A percentile compares a stretch with the other conserved stretches of the same genome.
phyloP scores from a whole-genome alignment of 179 eudicot genomes.

The Beta macrorhiza region DNA sequence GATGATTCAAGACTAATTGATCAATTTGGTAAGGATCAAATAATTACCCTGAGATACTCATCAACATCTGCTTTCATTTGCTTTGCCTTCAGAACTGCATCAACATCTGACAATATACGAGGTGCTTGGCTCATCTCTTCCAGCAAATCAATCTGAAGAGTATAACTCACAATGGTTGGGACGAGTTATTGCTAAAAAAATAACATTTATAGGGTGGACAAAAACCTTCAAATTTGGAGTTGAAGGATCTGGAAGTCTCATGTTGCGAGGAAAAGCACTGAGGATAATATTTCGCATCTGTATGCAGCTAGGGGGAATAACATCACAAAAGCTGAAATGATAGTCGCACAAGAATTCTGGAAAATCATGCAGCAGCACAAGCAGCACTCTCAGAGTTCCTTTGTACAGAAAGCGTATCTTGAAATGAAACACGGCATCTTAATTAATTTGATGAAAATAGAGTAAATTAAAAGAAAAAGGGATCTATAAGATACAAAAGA shows the following conservation, averaged over 20 bases:
- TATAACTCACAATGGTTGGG: not conserved
- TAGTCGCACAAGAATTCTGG: slow-evolving; percentile 95
- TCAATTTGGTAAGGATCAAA: slow-evolving; percentile 8
- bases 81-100: slow-evolving; percentile 75
- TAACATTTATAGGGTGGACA: not conserved
- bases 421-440: slow-evolving; percentile 20
- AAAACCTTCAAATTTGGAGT: slow-evolving; percentile 93
- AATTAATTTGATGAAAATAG: not conserved
- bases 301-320: slow-evolving; percentile 95
- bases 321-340: slow-evolving; percentile 99
- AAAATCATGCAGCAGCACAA: slow-evolving; percentile 94
- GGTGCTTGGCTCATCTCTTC: slow-evolving; percentile 86
- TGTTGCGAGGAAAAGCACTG: slow-evolving; percentile 93
- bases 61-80: slow-evolving; percentile 88
- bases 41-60: slow-evolving; percentile 79
- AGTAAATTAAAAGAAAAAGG: not conserved
- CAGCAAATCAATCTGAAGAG: slow-evolving; percentile 75
- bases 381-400: slow-evolving; percentile 88
- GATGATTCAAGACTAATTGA: not conserved
- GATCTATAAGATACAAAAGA: not conserved
- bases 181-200: not conserved
- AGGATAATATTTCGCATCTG: slow-evolving; percentile 98
- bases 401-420: slow-evolving; percentile 89
- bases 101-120: slow-evolving; percentile 89
- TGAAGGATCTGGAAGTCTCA: slow-evolving; percentile 98